A percentile compares a stretch with the other conserved stretches of the same genome.
phyloP scores from a whole-genome alignment of 352 stramenopile genomes.

The Phytophthora boehmeriae region DNA sequence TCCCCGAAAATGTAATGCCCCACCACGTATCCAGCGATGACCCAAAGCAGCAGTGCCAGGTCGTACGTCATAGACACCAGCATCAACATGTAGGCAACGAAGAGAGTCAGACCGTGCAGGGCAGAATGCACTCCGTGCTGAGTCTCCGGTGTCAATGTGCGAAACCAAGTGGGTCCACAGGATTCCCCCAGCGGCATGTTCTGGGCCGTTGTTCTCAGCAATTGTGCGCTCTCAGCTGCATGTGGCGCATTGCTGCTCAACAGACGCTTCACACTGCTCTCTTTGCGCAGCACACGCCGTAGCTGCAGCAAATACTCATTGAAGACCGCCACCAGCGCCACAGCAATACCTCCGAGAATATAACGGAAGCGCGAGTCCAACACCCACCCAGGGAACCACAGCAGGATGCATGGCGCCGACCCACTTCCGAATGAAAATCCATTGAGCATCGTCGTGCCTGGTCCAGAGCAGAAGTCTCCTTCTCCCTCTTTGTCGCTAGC shows the following conservation, averaged over 20 bases:
- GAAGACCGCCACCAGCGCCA: slow-evolving; percentile 64
- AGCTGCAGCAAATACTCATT: slow-evolving; percentile 79
- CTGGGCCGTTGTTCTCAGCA: slow-evolving; percentile 49
- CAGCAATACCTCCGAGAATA: slow-evolving; percentile 52
- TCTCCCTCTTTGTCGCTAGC: slow-evolving; percentile 3
- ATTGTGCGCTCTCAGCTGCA: slow-evolving; percentile 40
- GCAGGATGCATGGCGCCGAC: slow-evolving; percentile 60
- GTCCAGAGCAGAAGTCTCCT: slow-evolving; percentile 55
- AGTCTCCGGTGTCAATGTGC: slow-evolving; percentile 48
- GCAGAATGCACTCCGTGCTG: slow-evolving; percentile 59
- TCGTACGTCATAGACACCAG: slow-evolving; percentile 86
- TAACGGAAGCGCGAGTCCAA: slow-evolving; percentile 61
- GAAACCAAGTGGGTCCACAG: slow-evolving; percentile 60
- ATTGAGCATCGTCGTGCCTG: slow-evolving; percentile 80
- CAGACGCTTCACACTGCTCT: slow-evolving; percentile 59
- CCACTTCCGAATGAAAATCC: slow-evolving; percentile 55
- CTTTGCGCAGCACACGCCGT: slow-evolving; percentile 66
- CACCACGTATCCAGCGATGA: slow-evolving; percentile 59
- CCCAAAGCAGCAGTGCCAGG: slow-evolving; percentile 59
- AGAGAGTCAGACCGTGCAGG: slow-evolving; percentile 64
- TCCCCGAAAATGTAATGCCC: slow-evolving; percentile 77
- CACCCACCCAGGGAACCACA: slow-evolving; percentile 81
- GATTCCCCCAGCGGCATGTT: slow-evolving; percentile 35
- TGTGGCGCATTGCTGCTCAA: slow-evolving; percentile 15
- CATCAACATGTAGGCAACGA: slow-evolving; percentile 83